phyloP scores from a whole-genome alignment of 257 asterid species.

The Echites panduratus region DNA sequence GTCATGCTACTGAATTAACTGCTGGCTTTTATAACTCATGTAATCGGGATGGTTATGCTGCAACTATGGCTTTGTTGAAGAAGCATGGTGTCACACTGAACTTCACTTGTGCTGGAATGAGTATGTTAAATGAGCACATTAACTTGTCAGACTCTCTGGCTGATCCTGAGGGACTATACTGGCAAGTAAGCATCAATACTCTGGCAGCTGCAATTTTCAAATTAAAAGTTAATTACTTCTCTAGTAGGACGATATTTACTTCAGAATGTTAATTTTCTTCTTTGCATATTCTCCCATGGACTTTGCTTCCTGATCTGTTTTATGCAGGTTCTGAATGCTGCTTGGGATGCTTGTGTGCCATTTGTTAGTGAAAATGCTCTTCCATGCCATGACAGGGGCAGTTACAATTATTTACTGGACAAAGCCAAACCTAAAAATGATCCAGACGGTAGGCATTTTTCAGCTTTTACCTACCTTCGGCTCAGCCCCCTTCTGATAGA shows the following conservation, averaged over 20 bases:
- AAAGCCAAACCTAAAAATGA: constrained; percentile 72
- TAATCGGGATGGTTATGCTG: constrained; percentile 78
- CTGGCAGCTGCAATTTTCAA: constrained; percentile 5
- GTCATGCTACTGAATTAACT: constrained; percentile 82
- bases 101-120: constrained; percentile 42
- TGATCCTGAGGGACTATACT: constrained; percentile 74
- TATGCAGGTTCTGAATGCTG: constrained; percentile 51
- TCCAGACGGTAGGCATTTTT: constrained; percentile 73
- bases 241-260: background rate
- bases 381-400: constrained; percentile 44
- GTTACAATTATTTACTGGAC: constrained; percentile 54
- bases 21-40: constrained; percentile 74
- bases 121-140: constrained; percentile 41
- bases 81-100: constrained; percentile 56
- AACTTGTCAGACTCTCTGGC: constrained; percentile 52
- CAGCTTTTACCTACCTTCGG: constrained; percentile 62
- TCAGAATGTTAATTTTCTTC: background rate
- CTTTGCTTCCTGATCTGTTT: background rate
- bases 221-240: background rate
- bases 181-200: constrained; percentile 66
- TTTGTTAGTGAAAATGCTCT: constrained; percentile 33
- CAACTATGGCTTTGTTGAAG: constrained; percentile 55
- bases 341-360: constrained; percentile 34
- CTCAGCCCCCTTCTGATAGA: constrained; percentile 61
- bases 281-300: background rate